Conservation (phyloP, 2,329 filamentous ascomycete species). For the Claviceps purpurea region DNA sequence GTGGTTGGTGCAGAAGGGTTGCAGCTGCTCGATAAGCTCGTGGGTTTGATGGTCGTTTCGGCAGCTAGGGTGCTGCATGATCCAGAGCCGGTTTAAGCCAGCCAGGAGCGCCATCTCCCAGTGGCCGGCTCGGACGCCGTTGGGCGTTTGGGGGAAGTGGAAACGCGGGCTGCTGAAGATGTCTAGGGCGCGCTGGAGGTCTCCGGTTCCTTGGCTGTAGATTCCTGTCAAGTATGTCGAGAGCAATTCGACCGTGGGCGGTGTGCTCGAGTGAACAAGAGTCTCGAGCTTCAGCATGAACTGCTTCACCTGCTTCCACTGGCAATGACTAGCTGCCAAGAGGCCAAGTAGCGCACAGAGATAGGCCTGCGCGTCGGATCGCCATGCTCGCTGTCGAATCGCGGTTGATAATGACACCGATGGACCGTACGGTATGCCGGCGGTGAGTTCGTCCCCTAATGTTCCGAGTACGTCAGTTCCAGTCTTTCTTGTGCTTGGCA, state of each 20-base stretch:
- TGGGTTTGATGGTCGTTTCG: constrained; percentile 45
- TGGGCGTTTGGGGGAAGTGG: constrained; percentile 22
- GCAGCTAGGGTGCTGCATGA: constrained; percentile 50
- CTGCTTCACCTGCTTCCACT: constrained; percentile 52
- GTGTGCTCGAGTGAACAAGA: constrained; percentile 26
- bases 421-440: constrained; percentile 23
- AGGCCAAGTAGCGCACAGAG: constrained; percentile 60
- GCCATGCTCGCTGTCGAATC: constrained; percentile 48
- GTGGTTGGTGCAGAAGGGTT: constrained; percentile 54
- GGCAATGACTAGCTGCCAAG: constrained; percentile 53
- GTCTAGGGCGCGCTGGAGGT: constrained; percentile 52
- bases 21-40: constrained; percentile 50
- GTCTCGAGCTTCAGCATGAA: constrained; percentile 40
- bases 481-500: background rate
- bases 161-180: constrained; percentile 54
- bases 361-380: constrained; percentile 51
- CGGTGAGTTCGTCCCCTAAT: constrained; percentile 22
- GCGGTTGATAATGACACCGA: constrained; percentile 44
- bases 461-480: background rate
- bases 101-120: constrained; percentile 54
- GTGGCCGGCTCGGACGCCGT: constrained; percentile 36
- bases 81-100: constrained; percentile 56
- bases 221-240: constrained; percentile 61
- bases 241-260: constrained; percentile 32
- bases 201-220: constrained; percentile 63